Base-by-base conservation (phyloP, 2,329 filamentous ascomycete genomes). In the Cladosporium phlei region DNA sequence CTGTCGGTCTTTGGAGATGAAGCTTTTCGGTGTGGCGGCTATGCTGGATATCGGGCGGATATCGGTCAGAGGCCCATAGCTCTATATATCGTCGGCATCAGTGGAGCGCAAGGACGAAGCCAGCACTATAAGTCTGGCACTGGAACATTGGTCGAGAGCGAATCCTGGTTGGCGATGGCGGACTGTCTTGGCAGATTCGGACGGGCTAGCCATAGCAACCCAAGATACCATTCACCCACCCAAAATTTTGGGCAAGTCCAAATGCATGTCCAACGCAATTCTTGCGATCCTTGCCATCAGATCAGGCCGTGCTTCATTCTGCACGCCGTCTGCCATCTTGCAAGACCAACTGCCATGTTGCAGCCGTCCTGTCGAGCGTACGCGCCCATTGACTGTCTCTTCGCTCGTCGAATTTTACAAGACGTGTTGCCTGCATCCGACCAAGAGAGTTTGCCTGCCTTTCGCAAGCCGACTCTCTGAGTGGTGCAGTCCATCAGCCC, bases 71-170 rank as follows among this genome's bases (percentile, higher is more conserved):
- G 40, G 30, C 40, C 40, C 40, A 34, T 45, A 45, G 40, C 40
- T 45, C 40, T 45, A 45, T 45, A 45, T 45, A 45, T 45, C 40
- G 40, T 45, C 40, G 40, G 40, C 40, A 45, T 45, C 40, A 34
- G 40, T 35, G 40, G 29, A 35, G 40, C 40, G 40, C 40, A 37
- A 45, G 40, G 40, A 45, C 40, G 40, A 45, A 25, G 20, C 29
- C 40, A 35, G 40, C 40, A 45, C 30, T 45, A 25, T 37, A 17
- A 14, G 40, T 35, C 40, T 45, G 40, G 40, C 29, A 45, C 40
- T 21, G 40, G 40, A 45, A 28, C 32, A 37, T 34, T n/a, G 40
- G 40, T 45, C 40, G 40, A 45, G 40, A 45, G 40, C 40, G 24
- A 12, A 45, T 34, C 27, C 40, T 45, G 40, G 30, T 45, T 45